Percentiles rank a stretch among this genome's conserved stretches.
phyloP scores from a whole-genome alignment of 1,139 yeast genomes.

The Candida mesenterica region DNA sequence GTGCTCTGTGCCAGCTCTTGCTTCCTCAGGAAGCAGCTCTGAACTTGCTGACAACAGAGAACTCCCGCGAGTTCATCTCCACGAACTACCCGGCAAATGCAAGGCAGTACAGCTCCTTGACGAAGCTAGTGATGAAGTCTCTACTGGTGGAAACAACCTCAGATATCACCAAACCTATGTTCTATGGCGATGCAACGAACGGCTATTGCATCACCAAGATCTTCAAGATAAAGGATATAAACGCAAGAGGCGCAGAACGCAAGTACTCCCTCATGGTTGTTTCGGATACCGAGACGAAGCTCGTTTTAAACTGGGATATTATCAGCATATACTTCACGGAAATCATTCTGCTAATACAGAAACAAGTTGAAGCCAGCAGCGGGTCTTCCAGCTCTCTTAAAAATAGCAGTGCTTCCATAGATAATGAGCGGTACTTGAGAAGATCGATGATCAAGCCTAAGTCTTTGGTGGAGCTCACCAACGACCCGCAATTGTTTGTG shows the following conservation, averaged over 20 bases:
- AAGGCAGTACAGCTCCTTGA: slow-evolving; percentile 49
- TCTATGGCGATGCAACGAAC: slow-evolving; percentile 65
- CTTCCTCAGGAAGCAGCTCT: slow-evolving; percentile 40
- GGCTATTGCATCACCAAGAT: slow-evolving; percentile 69
- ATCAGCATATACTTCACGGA: slow-evolving; percentile 51
- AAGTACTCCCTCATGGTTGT: slow-evolving; percentile 66
- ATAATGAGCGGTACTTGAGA: slow-evolving; percentile 55
- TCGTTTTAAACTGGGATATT: slow-evolving; percentile 59
- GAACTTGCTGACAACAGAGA: slow-evolving; percentile 25
- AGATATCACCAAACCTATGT: slow-evolving; percentile 64
- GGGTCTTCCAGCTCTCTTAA: too few relatives aligned
- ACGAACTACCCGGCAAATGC: slow-evolving; percentile 68
- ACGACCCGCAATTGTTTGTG: slow-evolving; percentile 59
- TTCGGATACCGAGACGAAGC: slow-evolving; percentile 52
- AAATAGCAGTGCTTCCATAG: slow-evolving; percentile 24
- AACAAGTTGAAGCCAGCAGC: slow-evolving; percentile 28
- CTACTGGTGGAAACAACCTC: slow-evolving; percentile 72
- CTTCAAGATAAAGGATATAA: slow-evolving; percentile 65
- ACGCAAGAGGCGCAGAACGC: slow-evolving; percentile 79
- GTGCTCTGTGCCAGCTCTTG: slow-evolving; percentile 56
- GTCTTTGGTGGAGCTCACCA: slow-evolving; percentile 57
- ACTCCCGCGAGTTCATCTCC: slow-evolving; percentile 26
- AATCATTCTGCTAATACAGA: slow-evolving; percentile 50
- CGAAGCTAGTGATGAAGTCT: slow-evolving; percentile 62
- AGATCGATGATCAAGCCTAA: slow-evolving; percentile 54